A percentile compares a stretch with the other conserved stretches of the same genome.
These are phyloP conservation scores for Rhamnella rubrinervis DNA, from an alignment of 331 rosid species.

Conservation along the genomic window DNA sequence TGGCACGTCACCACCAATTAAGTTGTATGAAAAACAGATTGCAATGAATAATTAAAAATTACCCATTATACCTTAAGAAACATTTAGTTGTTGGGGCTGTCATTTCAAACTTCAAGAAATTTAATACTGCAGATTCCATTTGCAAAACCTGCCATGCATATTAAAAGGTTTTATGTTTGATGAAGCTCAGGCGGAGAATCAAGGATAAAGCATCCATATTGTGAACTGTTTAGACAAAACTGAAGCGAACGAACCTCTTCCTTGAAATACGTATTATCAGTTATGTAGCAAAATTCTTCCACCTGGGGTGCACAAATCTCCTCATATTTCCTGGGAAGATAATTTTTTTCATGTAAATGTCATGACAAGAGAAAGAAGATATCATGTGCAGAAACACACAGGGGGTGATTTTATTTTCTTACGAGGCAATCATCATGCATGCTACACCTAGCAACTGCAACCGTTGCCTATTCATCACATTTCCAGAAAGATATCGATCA, in stretches of 20 bases:
- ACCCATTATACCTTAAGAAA: constrained; percentile 56
- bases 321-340: constrained; percentile 72
- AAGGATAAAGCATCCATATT: constrained; percentile 3
- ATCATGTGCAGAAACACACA: background rate
- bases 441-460: constrained; percentile 93
- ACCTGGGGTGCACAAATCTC: constrained; percentile 99
- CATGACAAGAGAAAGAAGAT: background rate
- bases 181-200: too few relatives aligned
- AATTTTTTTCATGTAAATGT: constrained; percentile 1
- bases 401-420: constrained; percentile 27
- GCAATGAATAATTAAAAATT: background rate
- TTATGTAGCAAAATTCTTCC: constrained; percentile 92
- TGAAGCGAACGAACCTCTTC: constrained; percentile 68
- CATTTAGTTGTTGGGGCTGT: constrained; percentile 90
- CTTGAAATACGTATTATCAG: constrained; percentile 92
- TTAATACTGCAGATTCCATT: constrained; percentile 90
- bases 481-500: constrained; percentile 85
- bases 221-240: background rate
- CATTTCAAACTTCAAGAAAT: constrained; percentile 93
- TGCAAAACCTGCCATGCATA: constrained; percentile 61
- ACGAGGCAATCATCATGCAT: constrained; percentile 99
- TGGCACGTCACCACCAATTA: constrained; percentile 15
- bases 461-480: constrained; percentile 71
- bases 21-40: constrained; percentile 1
- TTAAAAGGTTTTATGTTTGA: background rate